Evolutionary conservation across 2,329 filamentous ascomycete species (phyloP).

Genomic region (Fusarium globosum): DNA sequence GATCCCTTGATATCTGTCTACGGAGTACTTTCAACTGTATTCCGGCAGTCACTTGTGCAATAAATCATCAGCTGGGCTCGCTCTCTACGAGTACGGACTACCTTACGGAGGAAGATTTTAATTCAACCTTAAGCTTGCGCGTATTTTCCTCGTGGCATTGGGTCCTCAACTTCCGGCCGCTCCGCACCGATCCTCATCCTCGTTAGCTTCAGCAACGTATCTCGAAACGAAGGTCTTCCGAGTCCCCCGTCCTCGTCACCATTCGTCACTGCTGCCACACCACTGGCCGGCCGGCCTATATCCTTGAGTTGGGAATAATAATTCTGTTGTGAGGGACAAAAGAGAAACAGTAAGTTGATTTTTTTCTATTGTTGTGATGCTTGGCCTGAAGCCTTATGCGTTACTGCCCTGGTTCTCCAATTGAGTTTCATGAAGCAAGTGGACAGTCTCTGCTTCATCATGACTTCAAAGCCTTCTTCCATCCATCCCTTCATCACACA

Average conservation of each 20-base stretch:
- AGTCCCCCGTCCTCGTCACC: conserved; percentile 28
- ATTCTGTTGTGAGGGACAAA: conserved; percentile 19
- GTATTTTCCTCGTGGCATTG: conserved; percentile 31
- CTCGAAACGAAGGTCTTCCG: conserved; percentile 24
- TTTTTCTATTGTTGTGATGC: not conserved
- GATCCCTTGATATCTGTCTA: not conserved
- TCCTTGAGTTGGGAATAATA: conserved; percentile 24
- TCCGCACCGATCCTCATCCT: conserved; percentile 39
- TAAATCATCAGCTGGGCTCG: conserved; percentile 16
- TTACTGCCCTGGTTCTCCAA: not conserved
- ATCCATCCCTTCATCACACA: conserved; percentile 29
- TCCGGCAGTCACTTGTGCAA: not conserved
- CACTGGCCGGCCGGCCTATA: conserved; percentile 35
- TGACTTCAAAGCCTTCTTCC: conserved; percentile 25
- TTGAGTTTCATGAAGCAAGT: conserved; percentile 3
- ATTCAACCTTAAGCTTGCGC: conserved; percentile 27
- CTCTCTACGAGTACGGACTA: not conserved
- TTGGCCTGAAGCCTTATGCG: not conserved
- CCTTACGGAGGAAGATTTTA: conserved; percentile 11
- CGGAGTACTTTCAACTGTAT: conserved; percentile 5
- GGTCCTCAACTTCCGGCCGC: conserved; percentile 32
- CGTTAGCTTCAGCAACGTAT: conserved; percentile 37
- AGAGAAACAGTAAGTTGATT: conserved; percentile 20
- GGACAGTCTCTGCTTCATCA: conserved; percentile 18
- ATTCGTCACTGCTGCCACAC: conserved; percentile 40